phyloP scores from a whole-genome alignment of 1,139 yeast genomes.

The Yamadazyma spencermartinsiae region DNA sequence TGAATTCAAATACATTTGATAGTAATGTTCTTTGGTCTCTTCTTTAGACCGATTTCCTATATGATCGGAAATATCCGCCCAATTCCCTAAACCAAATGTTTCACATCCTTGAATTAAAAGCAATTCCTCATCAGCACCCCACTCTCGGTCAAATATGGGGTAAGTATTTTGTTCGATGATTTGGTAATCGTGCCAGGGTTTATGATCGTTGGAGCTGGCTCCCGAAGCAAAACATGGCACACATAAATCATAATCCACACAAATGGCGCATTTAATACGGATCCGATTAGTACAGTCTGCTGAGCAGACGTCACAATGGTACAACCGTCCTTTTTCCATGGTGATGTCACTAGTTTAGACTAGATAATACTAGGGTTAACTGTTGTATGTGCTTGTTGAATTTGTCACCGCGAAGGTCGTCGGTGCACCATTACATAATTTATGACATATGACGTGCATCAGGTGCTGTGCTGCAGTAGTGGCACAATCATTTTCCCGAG shows the following conservation, averaged over 20 bases:
- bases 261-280: constrained; percentile 86
- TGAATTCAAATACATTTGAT: constrained; percentile 65
- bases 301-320: constrained; percentile 94
- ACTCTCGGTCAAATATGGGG: constrained; percentile 83
- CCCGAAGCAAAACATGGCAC: constrained; percentile 96
- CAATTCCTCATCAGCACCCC: constrained; percentile 99
- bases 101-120: constrained; percentile 89
- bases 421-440: background rate
- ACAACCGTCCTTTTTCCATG: constrained; percentile 46
- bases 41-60: constrained; percentile 91
- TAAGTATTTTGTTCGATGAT: constrained; percentile 93
- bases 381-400: background rate
- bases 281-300: constrained; percentile 92
- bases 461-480: too few relatives aligned
- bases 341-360: background rate
- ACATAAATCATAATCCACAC: constrained; percentile 91
- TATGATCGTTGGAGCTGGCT: constrained; percentile 74
- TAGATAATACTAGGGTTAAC: background rate
- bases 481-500: too few relatives aligned
- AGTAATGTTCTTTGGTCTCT: constrained; percentile 85
- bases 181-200: constrained; percentile 91
- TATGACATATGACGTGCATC: background rate
- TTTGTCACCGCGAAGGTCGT: background rate
- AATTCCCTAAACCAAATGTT: constrained; percentile 87
- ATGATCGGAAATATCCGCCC: constrained; percentile 96